Percentiles rank a stretch among this genome's conserved stretches.
Evolutionary conservation across 2,329 filamentous ascomycete species (phyloP).

Genomic region (Chaetomium olivaceum): DNA sequence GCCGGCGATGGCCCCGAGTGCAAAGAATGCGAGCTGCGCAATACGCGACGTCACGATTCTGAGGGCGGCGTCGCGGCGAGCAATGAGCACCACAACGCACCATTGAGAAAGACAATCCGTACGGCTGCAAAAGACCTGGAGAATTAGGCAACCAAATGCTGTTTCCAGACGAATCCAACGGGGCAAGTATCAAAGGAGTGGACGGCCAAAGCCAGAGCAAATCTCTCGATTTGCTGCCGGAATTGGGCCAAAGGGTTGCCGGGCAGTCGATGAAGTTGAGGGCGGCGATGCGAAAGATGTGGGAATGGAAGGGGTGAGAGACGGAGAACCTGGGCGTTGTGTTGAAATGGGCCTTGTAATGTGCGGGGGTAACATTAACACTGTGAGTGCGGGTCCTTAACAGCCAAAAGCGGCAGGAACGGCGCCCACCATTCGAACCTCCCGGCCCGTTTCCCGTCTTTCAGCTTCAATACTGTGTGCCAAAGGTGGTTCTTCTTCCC

Average conservation of each 20-base stretch:
- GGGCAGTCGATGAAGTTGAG: conserved; percentile 37
- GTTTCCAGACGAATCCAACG: conserved; percentile 33
- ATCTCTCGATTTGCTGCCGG: conserved; percentile 54
- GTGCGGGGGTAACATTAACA: neutral
- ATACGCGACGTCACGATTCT: neutral
- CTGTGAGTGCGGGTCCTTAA: neutral
- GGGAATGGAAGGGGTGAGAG: conserved; percentile 26
- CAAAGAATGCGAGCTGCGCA: neutral
- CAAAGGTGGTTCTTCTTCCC: neutral
- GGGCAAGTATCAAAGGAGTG: conserved; percentile 51
- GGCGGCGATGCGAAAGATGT: conserved; percentile 32
- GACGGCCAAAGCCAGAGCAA: conserved; percentile 63
- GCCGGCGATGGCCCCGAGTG: neutral
- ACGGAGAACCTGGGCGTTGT: neutral
- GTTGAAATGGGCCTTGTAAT: conserved; percentile 1
- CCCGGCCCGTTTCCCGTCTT: neutral
- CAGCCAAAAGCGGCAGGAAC: conserved; percentile 15
- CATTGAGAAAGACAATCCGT: conserved; percentile 18
- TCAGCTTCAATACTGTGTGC: neutral
- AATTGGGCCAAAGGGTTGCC: conserved; percentile 53
- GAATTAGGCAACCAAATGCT: conserved; percentile 30
- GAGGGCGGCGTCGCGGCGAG: neutral
- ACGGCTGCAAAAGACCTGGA: conserved; percentile 26
- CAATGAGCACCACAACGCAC: conserved; percentile 22
- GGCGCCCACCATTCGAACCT: neutral